These are phyloP conservation scores for Paulownia fortunei DNA, from an alignment of 257 asterid species.

Conservation along the genomic window DNA sequence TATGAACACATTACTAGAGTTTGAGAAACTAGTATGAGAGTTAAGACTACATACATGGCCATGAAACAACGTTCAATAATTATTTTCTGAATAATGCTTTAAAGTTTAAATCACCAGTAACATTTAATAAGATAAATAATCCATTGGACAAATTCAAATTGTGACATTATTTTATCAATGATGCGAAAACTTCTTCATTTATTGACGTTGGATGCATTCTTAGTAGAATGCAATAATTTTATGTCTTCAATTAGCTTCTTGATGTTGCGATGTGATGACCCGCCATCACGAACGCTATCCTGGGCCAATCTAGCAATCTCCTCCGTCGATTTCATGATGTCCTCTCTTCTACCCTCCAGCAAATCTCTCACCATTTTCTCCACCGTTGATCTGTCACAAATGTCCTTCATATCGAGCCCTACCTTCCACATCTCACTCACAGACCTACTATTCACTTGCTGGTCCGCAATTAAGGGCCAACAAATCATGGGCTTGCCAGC, in stretches of 20 bases:
- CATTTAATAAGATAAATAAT: neutral
- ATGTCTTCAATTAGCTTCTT: constrained; percentile 37
- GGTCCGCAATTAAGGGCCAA: constrained; percentile 43
- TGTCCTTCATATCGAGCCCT: constrained; percentile 44
- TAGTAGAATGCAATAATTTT: neutral
- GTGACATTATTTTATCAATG: neutral
- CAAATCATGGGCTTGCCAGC: constrained; percentile 51
- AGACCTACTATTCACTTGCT: constrained; percentile 47
- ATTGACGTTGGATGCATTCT: neutral
- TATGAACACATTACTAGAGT: neutral
- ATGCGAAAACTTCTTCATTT: neutral
- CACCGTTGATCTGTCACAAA: constrained; percentile 43
- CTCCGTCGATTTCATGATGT: constrained; percentile 18
- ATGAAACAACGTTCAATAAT: too few species aligned
- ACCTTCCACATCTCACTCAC: constrained; percentile 46
- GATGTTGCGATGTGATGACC: constrained; percentile 40
- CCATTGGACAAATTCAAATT: neutral
- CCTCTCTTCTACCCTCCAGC: constrained; percentile 36
- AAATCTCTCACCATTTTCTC: constrained; percentile 45
- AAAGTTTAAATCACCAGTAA: neutral
- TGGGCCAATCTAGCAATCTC: constrained; percentile 34
- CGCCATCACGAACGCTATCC: constrained; percentile 38
- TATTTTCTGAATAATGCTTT: neutral
- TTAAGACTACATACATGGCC: neutral
- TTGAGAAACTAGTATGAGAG: too few species aligned